phyloP scores from a whole-genome alignment of 179 eudicot species.

The Silene coronaria region DNA sequence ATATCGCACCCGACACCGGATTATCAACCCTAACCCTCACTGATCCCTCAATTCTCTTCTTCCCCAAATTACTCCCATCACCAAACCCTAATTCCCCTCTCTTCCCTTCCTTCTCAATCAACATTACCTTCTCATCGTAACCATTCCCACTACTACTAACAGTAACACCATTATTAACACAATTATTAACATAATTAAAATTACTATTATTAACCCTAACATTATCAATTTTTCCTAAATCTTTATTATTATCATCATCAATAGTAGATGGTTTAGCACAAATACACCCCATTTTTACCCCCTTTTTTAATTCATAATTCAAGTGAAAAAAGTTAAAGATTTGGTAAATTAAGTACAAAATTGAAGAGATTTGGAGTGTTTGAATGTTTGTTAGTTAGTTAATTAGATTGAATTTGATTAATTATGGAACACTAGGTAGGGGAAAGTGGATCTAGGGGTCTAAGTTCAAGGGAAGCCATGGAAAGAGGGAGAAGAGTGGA shows the following conservation, averaged over 20 bases:
- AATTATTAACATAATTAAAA: not conserved
- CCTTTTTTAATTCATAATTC: not conserved
- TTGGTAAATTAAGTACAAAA: not conserved
- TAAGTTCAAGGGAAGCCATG: constrained; percentile 13
- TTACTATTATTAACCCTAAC: not conserved
- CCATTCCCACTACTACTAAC: not conserved
- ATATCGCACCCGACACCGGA: constrained; percentile 41
- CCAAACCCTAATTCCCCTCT: constrained; percentile 24
- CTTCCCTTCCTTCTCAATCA: constrained; percentile 49
- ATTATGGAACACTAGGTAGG: not conserved
- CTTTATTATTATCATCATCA: constrained; percentile 65
- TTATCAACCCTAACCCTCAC: not conserved
- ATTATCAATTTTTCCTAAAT: constrained; percentile 8
- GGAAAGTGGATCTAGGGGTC: constrained; percentile 26
- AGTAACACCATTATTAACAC: not conserved
- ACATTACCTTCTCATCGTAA: constrained; percentile 45
- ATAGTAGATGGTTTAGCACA: constrained; percentile 79
- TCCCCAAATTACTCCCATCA: constrained; percentile 42
- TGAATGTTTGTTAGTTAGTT: not conserved
- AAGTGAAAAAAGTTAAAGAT: not conserved
- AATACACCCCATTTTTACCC: constrained; percentile 56
- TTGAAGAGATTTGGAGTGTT: not conserved
- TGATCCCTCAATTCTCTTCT: constrained; percentile 34
- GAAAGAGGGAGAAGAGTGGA: not conserved
- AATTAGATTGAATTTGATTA: not conserved